Evolutionary conservation across 768 basidiomycete genomes (phyloP).

Genomic region (Coprinellus micaceus): DNA sequence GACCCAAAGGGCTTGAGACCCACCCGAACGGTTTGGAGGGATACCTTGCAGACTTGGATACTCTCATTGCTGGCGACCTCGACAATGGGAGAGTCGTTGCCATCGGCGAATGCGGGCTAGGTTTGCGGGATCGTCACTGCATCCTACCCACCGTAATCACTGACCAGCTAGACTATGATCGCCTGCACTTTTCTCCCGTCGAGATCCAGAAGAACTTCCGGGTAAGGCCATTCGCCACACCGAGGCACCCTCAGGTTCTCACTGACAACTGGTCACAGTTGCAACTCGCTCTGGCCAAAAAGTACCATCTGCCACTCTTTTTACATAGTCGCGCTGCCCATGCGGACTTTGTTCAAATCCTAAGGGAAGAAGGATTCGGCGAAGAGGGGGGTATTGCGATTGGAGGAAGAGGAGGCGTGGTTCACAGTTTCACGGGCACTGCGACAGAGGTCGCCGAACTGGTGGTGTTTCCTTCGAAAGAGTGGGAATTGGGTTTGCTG

Average conservation of each 20-base stretch:
- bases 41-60: slow-evolving; percentile 59
- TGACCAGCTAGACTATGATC: slow-evolving; percentile 87
- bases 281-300: slow-evolving; percentile 65
- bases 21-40: slow-evolving; percentile 52
- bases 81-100: slow-evolving; percentile 64
- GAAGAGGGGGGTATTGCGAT: slow-evolving; percentile 48
- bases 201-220: slow-evolving; percentile 66
- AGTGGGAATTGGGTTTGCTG: not conserved
- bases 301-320: slow-evolving; percentile 72
- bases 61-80: slow-evolving; percentile 46
- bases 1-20: slow-evolving; percentile 62
- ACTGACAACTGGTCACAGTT: no score
- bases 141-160: no score
- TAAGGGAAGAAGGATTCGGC: slow-evolving; percentile 64
- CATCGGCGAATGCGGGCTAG: slow-evolving; percentile 78
- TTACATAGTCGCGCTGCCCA: slow-evolving; percentile 81
- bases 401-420: slow-evolving; percentile 70
- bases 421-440: slow-evolving; percentile 79
- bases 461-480: slow-evolving; percentile 36
- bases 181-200: slow-evolving; percentile 58
- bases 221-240: slow-evolving; percentile 21
- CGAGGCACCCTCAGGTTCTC: no score
- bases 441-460: slow-evolving; percentile 59
- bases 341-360: slow-evolving; percentile 58
- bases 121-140: slow-evolving; percentile 33